phyloP scores from a whole-genome alignment of 305 asterid genomes.

The Fraxinus ornus region DNA sequence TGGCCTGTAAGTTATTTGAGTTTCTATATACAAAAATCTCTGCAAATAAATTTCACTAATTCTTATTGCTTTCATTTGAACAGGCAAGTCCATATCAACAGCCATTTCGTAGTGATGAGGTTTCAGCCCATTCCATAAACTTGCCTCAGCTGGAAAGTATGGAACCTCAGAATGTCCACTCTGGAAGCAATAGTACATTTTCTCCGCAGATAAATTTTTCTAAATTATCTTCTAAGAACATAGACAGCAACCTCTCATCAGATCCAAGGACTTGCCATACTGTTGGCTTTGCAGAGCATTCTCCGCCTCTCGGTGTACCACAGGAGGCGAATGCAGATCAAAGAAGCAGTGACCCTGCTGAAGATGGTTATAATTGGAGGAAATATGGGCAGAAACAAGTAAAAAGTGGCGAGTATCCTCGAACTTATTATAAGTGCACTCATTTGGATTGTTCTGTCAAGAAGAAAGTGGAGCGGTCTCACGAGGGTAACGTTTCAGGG shows the following conservation, averaged over 20 bases:
- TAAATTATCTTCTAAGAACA: conserved; percentile 39
- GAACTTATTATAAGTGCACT: conserved; percentile 66
- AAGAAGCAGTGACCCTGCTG: conserved; percentile 34
- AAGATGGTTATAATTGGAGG: conserved; percentile 68
- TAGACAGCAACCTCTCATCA: conserved; percentile 28
- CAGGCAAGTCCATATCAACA: conserved; percentile 25
- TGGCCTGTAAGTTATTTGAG: not conserved
- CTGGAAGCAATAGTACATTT: conserved; percentile 25
- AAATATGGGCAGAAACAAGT: conserved; percentile 71
- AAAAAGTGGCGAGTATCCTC: conserved; percentile 57
- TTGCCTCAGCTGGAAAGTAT: conserved; percentile 24
- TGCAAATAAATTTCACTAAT: conserved; percentile 5
- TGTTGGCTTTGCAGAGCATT: conserved; percentile 33
- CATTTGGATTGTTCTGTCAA: conserved; percentile 48
- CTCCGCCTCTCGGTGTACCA: conserved; percentile 47
- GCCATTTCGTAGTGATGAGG: not conserved
- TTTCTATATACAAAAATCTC: not conserved
- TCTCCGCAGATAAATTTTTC: conserved; percentile 38
- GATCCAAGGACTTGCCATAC: conserved; percentile 40
- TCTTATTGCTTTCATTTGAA: conserved; percentile 21
- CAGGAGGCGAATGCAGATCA: conserved; percentile 45
- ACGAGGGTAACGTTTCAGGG: conserved; percentile 50
- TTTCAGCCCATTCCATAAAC: conserved; percentile 29
- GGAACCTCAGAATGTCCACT: conserved; percentile 31
- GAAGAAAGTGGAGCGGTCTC: conserved; percentile 62